Conservation (phyloP, 768 basidiomycete genomes). For the Podaxis sp. region DNA sequence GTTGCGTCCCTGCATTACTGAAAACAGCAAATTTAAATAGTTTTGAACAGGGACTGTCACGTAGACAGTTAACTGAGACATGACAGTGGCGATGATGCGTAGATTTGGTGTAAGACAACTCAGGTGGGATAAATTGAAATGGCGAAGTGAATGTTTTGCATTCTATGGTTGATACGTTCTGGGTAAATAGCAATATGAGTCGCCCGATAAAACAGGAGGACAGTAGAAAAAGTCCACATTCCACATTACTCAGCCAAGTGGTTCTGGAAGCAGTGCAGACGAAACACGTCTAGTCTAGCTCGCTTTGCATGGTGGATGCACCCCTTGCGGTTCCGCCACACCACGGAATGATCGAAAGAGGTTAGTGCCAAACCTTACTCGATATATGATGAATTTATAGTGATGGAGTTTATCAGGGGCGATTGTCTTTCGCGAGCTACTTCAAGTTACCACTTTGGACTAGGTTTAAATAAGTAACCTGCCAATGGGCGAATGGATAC, state of each 20-base stretch:
- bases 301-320: background rate
- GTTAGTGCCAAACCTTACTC: background rate
- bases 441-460: background rate
- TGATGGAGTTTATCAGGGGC: background rate
- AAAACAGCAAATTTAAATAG: background rate
- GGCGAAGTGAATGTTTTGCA: background rate
- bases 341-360: background rate
- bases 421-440: background rate
- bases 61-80: background rate
- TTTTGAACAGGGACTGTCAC: background rate
- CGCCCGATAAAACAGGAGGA: background rate
- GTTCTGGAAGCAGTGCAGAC: background rate
- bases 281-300: background rate
- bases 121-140: background rate
- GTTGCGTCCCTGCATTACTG: background rate
- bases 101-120: background rate
- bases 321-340: background rate
- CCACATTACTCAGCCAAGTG: background rate
- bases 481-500: background rate
- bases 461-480: background rate
- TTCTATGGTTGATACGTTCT: background rate
- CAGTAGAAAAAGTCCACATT: background rate
- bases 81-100: conserved; percentile 8
- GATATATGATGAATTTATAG: background rate
- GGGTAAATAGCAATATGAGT: background rate